Conservation (phyloP, 306 rosid genomes). For the Sophora flavescens region DNA sequence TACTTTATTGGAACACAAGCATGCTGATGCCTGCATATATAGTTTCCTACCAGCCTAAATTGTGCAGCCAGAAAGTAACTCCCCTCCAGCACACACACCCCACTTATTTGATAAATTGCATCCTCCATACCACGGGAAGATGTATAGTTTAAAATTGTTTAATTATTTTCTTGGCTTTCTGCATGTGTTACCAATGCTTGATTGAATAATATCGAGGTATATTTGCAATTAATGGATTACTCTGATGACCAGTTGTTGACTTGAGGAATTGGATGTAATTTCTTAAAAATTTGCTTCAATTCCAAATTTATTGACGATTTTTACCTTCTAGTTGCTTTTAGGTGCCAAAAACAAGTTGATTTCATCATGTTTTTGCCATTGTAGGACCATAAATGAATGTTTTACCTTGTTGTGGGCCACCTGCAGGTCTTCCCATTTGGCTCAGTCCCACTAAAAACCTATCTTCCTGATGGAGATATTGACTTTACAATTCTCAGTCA, state of each 20-base stretch:
- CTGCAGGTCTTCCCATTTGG: constrained; percentile 76
- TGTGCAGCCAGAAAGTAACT: neutral
- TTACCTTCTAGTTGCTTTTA: no score
- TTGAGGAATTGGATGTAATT: constrained; percentile 12
- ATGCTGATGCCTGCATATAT: neutral
- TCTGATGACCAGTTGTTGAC: constrained; percentile 5
- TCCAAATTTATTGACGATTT: neutral
- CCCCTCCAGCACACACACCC: neutral
- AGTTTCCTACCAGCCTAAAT: neutral
- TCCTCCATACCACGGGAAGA: neutral
- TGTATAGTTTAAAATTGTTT: neutral
- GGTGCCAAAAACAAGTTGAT: constrained; percentile 10
- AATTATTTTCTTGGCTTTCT: neutral
- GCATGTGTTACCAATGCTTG: constrained; percentile 29
- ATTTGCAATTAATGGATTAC: constrained; percentile 21
- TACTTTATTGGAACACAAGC: constrained; percentile 8
- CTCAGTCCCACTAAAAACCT: constrained; percentile 76
- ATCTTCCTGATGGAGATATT: constrained; percentile 88
- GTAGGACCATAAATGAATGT: constrained; percentile 11
- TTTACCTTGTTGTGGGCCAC: constrained; percentile 37
- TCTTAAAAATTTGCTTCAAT: constrained; percentile 8
- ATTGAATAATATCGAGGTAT: constrained; percentile 13
- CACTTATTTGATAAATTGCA: neutral
- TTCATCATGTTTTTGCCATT: constrained; percentile 28
- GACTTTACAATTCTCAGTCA: constrained; percentile 68